A percentile compares a stretch with the other conserved stretches of the same genome.
phyloP scores from a whole-genome alignment of 23 red algal species.

The Chondrus crispus region DNA sequence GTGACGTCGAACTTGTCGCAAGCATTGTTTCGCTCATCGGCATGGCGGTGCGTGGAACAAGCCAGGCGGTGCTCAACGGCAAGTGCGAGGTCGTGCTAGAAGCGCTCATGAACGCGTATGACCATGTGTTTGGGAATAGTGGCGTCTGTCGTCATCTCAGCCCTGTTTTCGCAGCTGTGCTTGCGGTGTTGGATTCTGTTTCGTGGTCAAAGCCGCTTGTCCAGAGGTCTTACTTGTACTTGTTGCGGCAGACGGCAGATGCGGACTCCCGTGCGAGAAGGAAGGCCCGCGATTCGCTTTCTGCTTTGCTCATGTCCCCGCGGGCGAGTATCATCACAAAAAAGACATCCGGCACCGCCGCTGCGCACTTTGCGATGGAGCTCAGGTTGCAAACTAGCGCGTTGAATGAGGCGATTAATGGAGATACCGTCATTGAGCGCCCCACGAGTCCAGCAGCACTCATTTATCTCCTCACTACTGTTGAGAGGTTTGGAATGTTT shows the following conservation, averaged over 20 bases:
- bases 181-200: slow-evolving; percentile 34
- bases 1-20: slow-evolving; percentile 23
- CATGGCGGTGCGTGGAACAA: slow-evolving; percentile 35
- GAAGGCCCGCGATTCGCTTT: slow-evolving; percentile 32
- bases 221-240: slow-evolving; percentile 48
- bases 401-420: neutral
- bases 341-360: neutral
- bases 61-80: slow-evolving; percentile 43
- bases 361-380: slow-evolving; percentile 33
- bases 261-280: slow-evolving; percentile 16
- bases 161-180: slow-evolving; percentile 27
- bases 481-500: slow-evolving; percentile 19
- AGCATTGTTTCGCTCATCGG: slow-evolving; percentile 33
- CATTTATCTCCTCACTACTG: slow-evolving; percentile 9
- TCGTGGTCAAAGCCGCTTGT: slow-evolving; percentile 58
- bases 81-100: slow-evolving; percentile 32
- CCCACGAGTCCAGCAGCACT: neutral
- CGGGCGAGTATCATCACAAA: neutral
- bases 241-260: slow-evolving; percentile 45
- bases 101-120: slow-evolving; percentile 5
- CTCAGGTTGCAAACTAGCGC: slow-evolving; percentile 4
- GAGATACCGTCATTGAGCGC: neutral
- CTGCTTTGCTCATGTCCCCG: slow-evolving; percentile 1
- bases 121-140: slow-evolving; percentile 13
- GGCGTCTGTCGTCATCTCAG: slow-evolving; percentile 27